Conservation (phyloP, 306 rosid genomes). For the Gynostemma pentaphyllum region DNA sequence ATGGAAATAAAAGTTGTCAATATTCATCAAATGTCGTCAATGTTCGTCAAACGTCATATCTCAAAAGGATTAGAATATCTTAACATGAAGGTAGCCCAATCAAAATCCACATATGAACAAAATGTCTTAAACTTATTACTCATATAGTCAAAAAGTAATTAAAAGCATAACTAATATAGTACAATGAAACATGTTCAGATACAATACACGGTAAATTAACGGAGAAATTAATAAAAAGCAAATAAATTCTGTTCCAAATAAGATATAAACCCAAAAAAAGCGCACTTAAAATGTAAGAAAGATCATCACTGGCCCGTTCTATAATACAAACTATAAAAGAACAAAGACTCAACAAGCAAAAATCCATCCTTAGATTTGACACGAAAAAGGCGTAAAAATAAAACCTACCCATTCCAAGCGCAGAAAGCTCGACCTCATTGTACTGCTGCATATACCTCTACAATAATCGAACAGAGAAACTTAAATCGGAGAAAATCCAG, state of each 20-base stretch:
- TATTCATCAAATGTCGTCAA: neutral
- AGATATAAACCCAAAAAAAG: neutral
- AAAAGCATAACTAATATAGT: neutral
- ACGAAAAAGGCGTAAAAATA: neutral
- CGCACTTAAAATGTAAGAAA: neutral
- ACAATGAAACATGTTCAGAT: neutral
- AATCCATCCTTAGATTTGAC: neutral
- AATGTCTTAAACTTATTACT: neutral
- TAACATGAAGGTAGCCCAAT: neutral
- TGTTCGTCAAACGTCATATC: neutral
- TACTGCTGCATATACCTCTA: slow-evolving; percentile 59
- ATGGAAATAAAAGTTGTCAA: neutral
- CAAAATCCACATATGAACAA: neutral
- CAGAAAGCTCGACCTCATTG: slow-evolving; percentile 56
- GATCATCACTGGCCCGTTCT: neutral
- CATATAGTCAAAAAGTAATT: neutral
- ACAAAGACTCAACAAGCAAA: neutral
- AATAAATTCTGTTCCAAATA: neutral
- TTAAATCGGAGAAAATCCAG: neutral
- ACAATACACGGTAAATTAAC: neutral
- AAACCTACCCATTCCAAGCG: slow-evolving; percentile 47
- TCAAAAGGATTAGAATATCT: neutral
- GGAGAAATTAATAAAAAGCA: neutral
- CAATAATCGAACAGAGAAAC: neutral
- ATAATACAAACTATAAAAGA: neutral